phyloP scores from a whole-genome alignment of 345 rosid species.

The Bruguiera parviflora region DNA sequence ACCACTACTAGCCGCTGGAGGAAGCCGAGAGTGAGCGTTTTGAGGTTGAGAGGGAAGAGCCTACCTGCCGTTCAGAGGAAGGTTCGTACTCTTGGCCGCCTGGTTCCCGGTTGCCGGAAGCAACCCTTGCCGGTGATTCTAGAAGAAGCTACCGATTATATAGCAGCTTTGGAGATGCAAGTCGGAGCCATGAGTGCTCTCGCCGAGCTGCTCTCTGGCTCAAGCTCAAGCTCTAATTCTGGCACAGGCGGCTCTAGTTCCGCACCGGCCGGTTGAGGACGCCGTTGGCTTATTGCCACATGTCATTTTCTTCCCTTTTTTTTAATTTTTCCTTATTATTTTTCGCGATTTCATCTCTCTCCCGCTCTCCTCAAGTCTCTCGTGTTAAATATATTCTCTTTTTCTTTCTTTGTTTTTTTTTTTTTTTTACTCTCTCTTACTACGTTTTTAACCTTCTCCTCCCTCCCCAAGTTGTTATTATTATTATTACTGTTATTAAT shows the following conservation, averaged over 20 bases:
- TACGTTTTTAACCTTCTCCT: not conserved
- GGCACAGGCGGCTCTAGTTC: slow-evolving; percentile 33
- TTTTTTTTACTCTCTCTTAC: not conserved
- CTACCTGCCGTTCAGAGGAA: slow-evolving; percentile 77
- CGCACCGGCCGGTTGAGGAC: slow-evolving; percentile 20
- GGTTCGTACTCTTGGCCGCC: slow-evolving; percentile 72
- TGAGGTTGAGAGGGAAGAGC: slow-evolving; percentile 54
- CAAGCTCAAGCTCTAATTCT: slow-evolving; percentile 13
- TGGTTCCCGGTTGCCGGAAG: slow-evolving; percentile 98
- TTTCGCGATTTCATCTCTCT: not conserved
- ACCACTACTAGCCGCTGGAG: slow-evolving; percentile 38
- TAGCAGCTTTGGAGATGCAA: slow-evolving; percentile 98
- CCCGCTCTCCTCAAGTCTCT: slow-evolving; percentile 12
- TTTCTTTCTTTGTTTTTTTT: not conserved
- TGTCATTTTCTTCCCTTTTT: slow-evolving; percentile 15
- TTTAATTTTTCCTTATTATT: not conserved
- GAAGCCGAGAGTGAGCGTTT: slow-evolving; percentile 66
- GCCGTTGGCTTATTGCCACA: slow-evolving; percentile 14
- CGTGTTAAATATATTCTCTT: slow-evolving; percentile 29
- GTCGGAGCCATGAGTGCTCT: slow-evolving; percentile 83
- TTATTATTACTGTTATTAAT: not conserved
- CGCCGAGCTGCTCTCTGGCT: slow-evolving; percentile 51
- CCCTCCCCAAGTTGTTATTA: not conserved
- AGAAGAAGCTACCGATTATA: slow-evolving; percentile 91
- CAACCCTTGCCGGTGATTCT: slow-evolving; percentile 82